Base-by-base conservation (phyloP, 1,284 basidiomycete species). In the Puccinia horiana region DNA sequence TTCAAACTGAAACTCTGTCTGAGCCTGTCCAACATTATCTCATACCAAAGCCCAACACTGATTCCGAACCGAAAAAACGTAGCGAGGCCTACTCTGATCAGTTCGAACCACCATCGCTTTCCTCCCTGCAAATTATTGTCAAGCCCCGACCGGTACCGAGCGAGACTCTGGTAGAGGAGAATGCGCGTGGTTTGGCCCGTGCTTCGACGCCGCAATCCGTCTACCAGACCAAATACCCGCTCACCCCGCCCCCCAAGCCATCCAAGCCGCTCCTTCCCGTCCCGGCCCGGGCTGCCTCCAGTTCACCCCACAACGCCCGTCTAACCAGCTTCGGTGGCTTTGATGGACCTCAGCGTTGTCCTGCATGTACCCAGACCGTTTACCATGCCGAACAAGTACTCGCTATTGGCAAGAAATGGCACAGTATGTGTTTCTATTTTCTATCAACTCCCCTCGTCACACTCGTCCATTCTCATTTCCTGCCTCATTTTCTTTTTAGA, bases 361-460 rank as follows among this genome's bases (percentile, higher is more conserved):
- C 76, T 26, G 23, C 56, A 1, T 78, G 76, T 44, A 35, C 40
- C 14, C 61, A 67, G 42, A 78, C 76, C 29, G 76, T 78, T 12
- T 78, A 78, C 52, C 76, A 78, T 49, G 61, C 76, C 44, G 76
- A 78, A 44, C 76, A 78, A 52, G 76, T 78, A 18, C 49, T 78
- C 18, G 76, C 76, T 26, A 65, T 78, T 23, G 76, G 76, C 29
- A 78, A 78, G 76, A 78, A 78, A 52, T 78, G 76, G 76, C 76
- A 78, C 47, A 78, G 76, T 78, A 26, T 11, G 76, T 69, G 14
- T 61, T 29, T 35, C 29, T 37, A 58, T 63, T 29, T 42, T n/a
- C n/a, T n/a, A n/a, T n/a, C n/a, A n/a, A n/a, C 29, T 49, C 42
- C 9, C 18, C 9, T 23, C n/a, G 9, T 69, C 44, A 29, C 67